phyloP scores from a whole-genome alignment of 768 basidiomycete genomes.

The Mrakia gelida region DNA sequence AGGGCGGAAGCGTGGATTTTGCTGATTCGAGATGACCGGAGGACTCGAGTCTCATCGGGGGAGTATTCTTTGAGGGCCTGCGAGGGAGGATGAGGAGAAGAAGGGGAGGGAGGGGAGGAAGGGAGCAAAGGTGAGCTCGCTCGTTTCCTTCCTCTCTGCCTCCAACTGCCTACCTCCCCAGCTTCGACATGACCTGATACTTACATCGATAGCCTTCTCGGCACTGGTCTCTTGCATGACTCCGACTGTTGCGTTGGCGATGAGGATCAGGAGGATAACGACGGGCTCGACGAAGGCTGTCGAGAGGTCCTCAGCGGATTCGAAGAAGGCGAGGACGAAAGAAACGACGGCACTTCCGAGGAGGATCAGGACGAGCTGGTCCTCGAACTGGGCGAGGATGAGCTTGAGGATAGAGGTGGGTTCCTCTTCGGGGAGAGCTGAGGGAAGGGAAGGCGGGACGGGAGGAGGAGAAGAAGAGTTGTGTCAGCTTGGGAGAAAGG shows the following conservation, averaged over 20 bases:
- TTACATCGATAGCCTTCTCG: constrained; percentile 92
- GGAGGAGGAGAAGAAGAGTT: not conserved
- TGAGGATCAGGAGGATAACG: constrained; percentile 90
- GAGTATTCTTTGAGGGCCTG: constrained; percentile 96
- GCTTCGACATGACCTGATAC: too few relatives aligned
- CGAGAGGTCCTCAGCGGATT: constrained; percentile 61
- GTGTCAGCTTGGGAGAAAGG: not conserved
- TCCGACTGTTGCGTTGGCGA: constrained; percentile 96
- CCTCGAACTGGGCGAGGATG: constrained; percentile 98
- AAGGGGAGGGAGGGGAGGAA: not conserved
- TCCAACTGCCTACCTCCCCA: too few relatives aligned
- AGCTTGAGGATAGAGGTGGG: constrained; percentile 88
- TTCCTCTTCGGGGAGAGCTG: constrained; percentile 89
- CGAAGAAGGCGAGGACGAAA: constrained; percentile 83
- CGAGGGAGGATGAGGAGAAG: not conserved
- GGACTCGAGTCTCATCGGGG: constrained; percentile 88
- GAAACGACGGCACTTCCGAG: constrained; percentile 90
- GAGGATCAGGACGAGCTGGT: constrained; percentile 94
- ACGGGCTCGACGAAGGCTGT: constrained; percentile 92
- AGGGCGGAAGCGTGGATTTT: constrained; percentile 82
- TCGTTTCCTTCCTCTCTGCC: not conserved
- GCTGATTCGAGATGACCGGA: constrained; percentile 64
- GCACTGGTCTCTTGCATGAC: constrained; percentile 96
- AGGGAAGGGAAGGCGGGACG: not conserved
- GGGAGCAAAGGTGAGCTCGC: not conserved